Evolutionary conservation across 768 basidiomycete species (phyloP).

Genomic region (Mycena metata): DNA sequence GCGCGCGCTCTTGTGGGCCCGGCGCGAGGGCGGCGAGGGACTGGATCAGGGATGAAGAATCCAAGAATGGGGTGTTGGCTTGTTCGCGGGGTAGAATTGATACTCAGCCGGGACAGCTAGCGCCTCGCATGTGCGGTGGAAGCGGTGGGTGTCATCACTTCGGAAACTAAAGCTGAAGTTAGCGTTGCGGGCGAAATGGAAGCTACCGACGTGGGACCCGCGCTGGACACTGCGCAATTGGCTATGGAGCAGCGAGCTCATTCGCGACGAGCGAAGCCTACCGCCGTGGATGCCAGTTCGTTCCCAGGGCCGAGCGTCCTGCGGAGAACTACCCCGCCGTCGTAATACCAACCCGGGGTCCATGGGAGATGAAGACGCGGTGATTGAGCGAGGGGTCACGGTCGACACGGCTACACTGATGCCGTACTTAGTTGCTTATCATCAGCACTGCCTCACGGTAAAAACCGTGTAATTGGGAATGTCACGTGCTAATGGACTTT

Average conservation of each 20-base stretch:
- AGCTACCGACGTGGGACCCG: conserved; percentile 27
- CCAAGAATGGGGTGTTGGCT: conserved; percentile 7
- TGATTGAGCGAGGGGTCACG: conserved; percentile 24
- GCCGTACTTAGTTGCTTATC: too few species aligned
- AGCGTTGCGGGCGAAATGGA: conserved; percentile 24
- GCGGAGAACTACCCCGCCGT: conserved; percentile 19
- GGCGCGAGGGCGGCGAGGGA: background rate
- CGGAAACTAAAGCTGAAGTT: conserved; percentile 23
- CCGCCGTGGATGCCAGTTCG: conserved; percentile 19
- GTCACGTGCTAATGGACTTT: too few species aligned
- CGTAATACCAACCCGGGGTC: conserved; percentile 14
- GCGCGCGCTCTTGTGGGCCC: too few species aligned
- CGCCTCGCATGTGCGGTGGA: conserved; percentile 23
- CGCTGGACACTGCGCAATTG: conserved; percentile 22
- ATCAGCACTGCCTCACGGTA: too few species aligned
- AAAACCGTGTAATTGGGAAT: too few species aligned
- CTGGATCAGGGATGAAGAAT: background rate
- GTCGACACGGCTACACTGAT: too few species aligned
- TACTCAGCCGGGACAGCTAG: conserved; percentile 12
- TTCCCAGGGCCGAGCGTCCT: conserved; percentile 21
- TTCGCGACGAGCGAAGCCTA: conserved; percentile 24
- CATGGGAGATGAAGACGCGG: conserved; percentile 30
- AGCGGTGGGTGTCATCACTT: conserved; percentile 26
- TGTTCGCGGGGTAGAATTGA: conserved; percentile 17
- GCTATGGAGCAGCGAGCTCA: conserved; percentile 20